Conservation (phyloP, 345 rosid genomes). For the Salix arbutifolia region DNA sequence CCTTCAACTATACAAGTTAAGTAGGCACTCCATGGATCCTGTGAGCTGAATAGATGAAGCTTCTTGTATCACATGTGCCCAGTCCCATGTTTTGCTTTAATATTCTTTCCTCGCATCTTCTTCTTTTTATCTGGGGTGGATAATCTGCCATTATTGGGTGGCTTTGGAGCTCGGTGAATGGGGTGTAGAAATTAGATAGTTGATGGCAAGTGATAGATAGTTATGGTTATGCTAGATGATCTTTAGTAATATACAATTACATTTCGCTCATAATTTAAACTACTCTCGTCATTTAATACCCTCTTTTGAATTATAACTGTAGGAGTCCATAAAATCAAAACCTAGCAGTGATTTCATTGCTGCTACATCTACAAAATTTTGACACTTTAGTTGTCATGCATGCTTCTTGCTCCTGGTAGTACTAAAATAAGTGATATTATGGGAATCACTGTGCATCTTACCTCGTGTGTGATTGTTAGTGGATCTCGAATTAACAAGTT, state of each 20-base stretch:
- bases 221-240: background rate
- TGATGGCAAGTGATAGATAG: conserved; percentile 8
- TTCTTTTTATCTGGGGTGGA: background rate
- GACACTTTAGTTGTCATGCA: background rate
- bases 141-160: conserved; percentile 9
- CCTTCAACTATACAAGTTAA: conserved; percentile 4
- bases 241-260: background rate
- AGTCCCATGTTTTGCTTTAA: conserved; percentile 2
- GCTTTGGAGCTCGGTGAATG: conserved; percentile 12
- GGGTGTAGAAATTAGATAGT: background rate
- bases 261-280: background rate
- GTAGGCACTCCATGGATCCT: conserved; percentile 4
- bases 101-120: background rate
- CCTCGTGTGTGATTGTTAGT: no score
- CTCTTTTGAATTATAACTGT: background rate
- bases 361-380: background rate
- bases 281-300: background rate
- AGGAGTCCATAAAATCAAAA: background rate
- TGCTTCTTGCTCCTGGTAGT: background rate
- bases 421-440: no score
- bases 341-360: background rate
- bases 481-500: no score
- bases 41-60: conserved; percentile 8
- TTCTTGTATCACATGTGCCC: background rate
- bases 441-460: no score